phyloP scores from a whole-genome alignment of 2,329 filamentous ascomycete species.

The Fusarium hostae region DNA sequence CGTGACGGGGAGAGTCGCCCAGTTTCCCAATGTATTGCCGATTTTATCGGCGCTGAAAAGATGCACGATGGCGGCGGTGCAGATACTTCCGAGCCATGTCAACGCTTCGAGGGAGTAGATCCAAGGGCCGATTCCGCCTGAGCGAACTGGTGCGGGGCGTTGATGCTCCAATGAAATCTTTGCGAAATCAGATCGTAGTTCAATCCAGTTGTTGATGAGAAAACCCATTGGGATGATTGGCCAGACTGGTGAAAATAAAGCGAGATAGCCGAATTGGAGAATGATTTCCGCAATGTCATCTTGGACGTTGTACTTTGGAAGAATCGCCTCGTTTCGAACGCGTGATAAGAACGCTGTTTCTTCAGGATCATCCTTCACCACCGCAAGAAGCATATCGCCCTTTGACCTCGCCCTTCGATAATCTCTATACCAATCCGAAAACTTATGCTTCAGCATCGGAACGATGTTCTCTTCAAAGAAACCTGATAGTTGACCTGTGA shows the following conservation, averaged over 20 bases:
- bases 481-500: constrained; percentile 77
- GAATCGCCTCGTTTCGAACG: constrained; percentile 73
- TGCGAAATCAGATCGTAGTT: constrained; percentile 79
- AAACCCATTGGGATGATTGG: constrained; percentile 78
- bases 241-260: constrained; percentile 80
- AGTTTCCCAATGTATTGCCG: constrained; percentile 61
- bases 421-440: constrained; percentile 57
- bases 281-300: constrained; percentile 79
- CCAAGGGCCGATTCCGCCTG: constrained; percentile 81
- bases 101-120: constrained; percentile 74
- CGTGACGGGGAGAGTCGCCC: constrained; percentile 73
- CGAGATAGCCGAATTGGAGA: constrained; percentile 78
- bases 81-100: constrained; percentile 78
- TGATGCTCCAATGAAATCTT: constrained; percentile 81
- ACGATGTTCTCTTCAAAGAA: constrained; percentile 78
- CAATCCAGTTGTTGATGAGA: constrained; percentile 80
- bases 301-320: constrained; percentile 77
- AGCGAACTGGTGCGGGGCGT: constrained; percentile 73
- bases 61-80: constrained; percentile 77
- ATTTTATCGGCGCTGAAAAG: constrained; percentile 71
- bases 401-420: constrained; percentile 49
- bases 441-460: constrained; percentile 73
- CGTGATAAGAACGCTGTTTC: constrained; percentile 72
- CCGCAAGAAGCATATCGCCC: constrained; percentile 59
- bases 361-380: constrained; percentile 66